Percentiles rank a stretch among this genome's conserved stretches.
Conservation (phyloP, 495 filamentous ascomycete species). For the Trichoderma orchidacearum region DNA sequence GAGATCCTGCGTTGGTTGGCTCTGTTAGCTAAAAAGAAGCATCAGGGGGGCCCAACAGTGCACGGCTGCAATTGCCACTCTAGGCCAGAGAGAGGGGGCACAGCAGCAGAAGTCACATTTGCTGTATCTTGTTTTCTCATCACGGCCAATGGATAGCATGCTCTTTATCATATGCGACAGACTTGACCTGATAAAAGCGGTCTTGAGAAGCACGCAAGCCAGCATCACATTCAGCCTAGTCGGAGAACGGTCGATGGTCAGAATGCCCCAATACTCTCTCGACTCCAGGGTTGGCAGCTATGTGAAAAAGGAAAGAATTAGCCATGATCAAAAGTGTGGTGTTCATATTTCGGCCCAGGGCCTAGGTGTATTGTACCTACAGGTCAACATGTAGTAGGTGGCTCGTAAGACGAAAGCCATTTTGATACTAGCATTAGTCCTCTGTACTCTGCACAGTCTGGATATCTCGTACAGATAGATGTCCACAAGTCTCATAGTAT, state of each 20-base stretch:
- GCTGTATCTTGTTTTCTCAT: neutral
- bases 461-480: too few species aligned
- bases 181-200: neutral
- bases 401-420: neutral
- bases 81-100: neutral
- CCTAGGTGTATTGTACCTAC: neutral
- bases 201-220: neutral
- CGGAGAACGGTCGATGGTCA: too few species aligned
- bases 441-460: too few species aligned
- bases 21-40: neutral
- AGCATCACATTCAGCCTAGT: too few species aligned
- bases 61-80: neutral
- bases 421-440: too few species aligned
- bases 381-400: too few species aligned
- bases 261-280: neutral
- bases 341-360: neutral
- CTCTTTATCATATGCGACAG: neutral
- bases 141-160: neutral
- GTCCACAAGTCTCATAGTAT: too few species aligned
- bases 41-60: neutral
- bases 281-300: neutral
- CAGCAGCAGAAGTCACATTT: neutral
- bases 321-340: neutral
- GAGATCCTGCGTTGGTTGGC: neutral
- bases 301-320: neutral